Conservation (phyloP, 495 filamentous ascomycete genomes). For the Xanthoparmelia taractica region DNA sequence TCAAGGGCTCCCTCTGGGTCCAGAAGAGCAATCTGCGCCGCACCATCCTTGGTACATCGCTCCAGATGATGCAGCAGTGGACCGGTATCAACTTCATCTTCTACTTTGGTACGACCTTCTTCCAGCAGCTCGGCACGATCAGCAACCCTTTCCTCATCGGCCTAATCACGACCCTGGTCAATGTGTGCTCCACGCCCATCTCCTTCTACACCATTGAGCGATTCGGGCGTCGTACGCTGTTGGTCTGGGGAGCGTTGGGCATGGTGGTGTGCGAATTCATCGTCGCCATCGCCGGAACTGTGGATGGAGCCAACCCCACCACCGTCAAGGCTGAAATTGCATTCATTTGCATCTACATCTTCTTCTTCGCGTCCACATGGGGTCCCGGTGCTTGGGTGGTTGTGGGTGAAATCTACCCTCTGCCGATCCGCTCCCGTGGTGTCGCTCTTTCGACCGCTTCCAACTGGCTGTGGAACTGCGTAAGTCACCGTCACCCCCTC, state of each 20-base stretch:
- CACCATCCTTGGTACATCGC: conserved; percentile 55
- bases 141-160: conserved; percentile 59
- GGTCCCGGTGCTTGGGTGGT: conserved; percentile 74
- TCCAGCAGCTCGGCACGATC: conserved; percentile 52
- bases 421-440: conserved; percentile 68
- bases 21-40: conserved; percentile 53
- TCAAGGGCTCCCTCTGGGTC: conserved; percentile 50
- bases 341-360: conserved; percentile 78
- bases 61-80: conserved; percentile 70
- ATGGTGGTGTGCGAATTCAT: conserved; percentile 64
- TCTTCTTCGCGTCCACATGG: conserved; percentile 76
- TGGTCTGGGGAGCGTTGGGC: conserved; percentile 61
- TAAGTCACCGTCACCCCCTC: conserved; percentile 14
- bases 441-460: conserved; percentile 68
- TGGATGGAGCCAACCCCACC: conserved; percentile 35
- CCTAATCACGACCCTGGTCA: conserved; percentile 66
- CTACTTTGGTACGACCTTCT: conserved; percentile 65
- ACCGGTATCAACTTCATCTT: conserved; percentile 43
- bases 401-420: conserved; percentile 75
- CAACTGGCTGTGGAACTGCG: conserved; percentile 75
- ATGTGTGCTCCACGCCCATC: conserved; percentile 65
- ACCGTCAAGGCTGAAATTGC: conserved; percentile 52
- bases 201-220: conserved; percentile 63
- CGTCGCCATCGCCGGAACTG: conserved; percentile 55
- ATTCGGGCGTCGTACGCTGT: conserved; percentile 59